Evolutionary conservation across 345 rosid genomes (phyloP).

Genomic region (Erucastrum elatum): DNA sequence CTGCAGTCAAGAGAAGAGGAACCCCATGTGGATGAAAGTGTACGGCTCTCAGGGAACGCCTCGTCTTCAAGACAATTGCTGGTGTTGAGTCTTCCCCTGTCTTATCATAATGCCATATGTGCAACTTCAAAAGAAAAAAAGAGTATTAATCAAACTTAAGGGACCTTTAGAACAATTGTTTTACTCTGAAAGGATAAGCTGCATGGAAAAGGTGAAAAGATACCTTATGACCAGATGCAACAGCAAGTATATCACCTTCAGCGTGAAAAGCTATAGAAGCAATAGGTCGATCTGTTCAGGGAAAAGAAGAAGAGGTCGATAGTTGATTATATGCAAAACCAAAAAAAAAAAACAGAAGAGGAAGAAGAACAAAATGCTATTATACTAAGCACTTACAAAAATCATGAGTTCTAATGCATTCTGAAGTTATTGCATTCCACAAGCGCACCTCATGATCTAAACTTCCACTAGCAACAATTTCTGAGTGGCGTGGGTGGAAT

Average conservation of each 20-base stretch:
- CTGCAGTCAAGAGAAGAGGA: constrained; percentile 83
- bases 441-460: constrained; percentile 84
- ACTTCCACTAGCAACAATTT: constrained; percentile 87
- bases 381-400: constrained; percentile 52
- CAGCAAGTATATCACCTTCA: constrained; percentile 76
- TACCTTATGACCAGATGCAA: constrained; percentile 90
- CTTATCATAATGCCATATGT: constrained; percentile 71
- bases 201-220: constrained; percentile 16
- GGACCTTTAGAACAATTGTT: constrained; percentile 9
- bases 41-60: constrained; percentile 83
- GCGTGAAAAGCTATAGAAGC: constrained; percentile 91
- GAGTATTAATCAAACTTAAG: constrained; percentile 17
- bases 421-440: constrained; percentile 75
- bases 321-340: not conserved
- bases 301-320: not conserved
- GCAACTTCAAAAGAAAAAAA: constrained; percentile 47
- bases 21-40: constrained; percentile 81
- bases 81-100: constrained; percentile 66
- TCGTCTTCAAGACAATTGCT: constrained; percentile 62
- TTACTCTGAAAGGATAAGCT: constrained; percentile 3
- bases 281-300: constrained; percentile 64
- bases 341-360: constrained; percentile 12
- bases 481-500: constrained; percentile 73
- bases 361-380: not conserved
- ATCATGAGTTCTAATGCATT: constrained; percentile 69